Evolutionary conservation across 768 basidiomycete species (phyloP).

Genomic region (Lactarius tabidus): DNA sequence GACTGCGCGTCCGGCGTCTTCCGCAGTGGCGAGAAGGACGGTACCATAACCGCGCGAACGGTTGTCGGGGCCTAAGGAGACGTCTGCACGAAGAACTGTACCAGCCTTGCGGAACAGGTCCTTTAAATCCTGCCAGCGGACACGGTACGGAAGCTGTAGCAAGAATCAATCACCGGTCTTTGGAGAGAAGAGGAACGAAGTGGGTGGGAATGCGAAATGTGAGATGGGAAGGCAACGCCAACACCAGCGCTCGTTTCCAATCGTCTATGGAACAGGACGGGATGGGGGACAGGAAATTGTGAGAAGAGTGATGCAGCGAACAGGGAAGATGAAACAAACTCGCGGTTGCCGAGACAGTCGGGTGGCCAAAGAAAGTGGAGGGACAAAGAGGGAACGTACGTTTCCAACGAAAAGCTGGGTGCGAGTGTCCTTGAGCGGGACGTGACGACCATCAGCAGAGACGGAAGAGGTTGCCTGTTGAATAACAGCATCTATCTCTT

Average conservation of each 20-base stretch:
- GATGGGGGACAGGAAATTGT: neutral
- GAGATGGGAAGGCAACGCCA: neutral
- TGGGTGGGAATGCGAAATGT: constrained; percentile 7
- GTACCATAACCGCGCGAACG: constrained; percentile 92
- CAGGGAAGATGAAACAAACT: neutral
- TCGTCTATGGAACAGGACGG: neutral
- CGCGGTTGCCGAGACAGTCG: neutral
- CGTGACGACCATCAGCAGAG: constrained; percentile 43
- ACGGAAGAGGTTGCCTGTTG: constrained; percentile 80
- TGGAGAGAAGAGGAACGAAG: neutral
- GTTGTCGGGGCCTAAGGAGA: constrained; percentile 71
- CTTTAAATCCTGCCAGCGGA: constrained; percentile 99
- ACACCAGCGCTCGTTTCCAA: neutral
- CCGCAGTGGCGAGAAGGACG: constrained; percentile 88
- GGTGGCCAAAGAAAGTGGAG: constrained; percentile 3
- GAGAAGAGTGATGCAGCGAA: constrained; percentile 6
- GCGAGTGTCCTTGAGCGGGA: constrained; percentile 72
- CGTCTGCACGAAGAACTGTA: constrained; percentile 52
- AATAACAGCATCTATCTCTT: constrained; percentile 90
- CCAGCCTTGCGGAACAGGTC: constrained; percentile 96
- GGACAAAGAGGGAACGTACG: constrained; percentile 44
- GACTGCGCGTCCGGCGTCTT: constrained; percentile 91
- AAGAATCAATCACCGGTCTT: neutral
- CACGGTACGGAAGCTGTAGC: constrained; percentile 84
- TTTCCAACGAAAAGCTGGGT: constrained; percentile 97